These are phyloP conservation scores for Laburnicola sp. DNA, from an alignment of 2,329 filamentous ascomycete genomes.

Conservation along the genomic window DNA sequence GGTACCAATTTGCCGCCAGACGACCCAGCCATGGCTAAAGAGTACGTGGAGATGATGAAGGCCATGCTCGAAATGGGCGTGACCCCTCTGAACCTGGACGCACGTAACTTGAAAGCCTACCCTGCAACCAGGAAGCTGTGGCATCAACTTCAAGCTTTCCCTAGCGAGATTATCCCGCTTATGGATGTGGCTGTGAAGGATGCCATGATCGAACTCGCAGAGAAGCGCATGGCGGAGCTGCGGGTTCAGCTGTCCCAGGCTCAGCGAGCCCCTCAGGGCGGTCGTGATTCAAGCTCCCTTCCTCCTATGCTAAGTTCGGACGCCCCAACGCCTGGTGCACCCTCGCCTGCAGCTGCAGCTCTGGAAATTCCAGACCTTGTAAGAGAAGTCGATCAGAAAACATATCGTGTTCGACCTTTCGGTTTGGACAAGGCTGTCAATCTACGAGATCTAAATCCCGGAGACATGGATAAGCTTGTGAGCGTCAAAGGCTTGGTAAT, in stretches of 20 bases:
- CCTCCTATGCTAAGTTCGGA: constrained; percentile 81
- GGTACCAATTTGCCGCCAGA: constrained; percentile 67
- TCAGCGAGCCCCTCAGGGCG: constrained; percentile 52
- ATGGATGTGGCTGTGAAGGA: constrained; percentile 97
- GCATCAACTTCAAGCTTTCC: constrained; percentile 93
- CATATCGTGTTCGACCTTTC: constrained; percentile 87
- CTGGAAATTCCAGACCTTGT: constrained; percentile 68
- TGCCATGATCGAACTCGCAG: constrained; percentile 85
- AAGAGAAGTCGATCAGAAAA: constrained; percentile 75
- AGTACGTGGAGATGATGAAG: constrained; percentile 83
- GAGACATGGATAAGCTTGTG: constrained; percentile 95
- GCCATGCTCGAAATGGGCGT: constrained; percentile 88
- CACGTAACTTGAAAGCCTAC: constrained; percentile 87
- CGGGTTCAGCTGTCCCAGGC: constrained; percentile 60
- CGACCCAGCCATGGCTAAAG: constrained; percentile 72
- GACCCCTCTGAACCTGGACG: constrained; percentile 82
- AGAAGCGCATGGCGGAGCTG: constrained; percentile 73
- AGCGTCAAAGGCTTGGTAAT: constrained; percentile 96
- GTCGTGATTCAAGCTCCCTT: constrained; percentile 67
- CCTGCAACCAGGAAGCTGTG: constrained; percentile 90
- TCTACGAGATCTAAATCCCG: constrained; percentile 89
- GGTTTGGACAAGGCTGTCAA: constrained; percentile 86
- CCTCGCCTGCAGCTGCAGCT: constrained; percentile 40
- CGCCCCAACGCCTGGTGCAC: constrained; percentile 52
- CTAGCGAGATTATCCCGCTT: constrained; percentile 91